Conservation (phyloP, 495 filamentous ascomycete genomes). For the Mytilinidion resinicola region DNA sequence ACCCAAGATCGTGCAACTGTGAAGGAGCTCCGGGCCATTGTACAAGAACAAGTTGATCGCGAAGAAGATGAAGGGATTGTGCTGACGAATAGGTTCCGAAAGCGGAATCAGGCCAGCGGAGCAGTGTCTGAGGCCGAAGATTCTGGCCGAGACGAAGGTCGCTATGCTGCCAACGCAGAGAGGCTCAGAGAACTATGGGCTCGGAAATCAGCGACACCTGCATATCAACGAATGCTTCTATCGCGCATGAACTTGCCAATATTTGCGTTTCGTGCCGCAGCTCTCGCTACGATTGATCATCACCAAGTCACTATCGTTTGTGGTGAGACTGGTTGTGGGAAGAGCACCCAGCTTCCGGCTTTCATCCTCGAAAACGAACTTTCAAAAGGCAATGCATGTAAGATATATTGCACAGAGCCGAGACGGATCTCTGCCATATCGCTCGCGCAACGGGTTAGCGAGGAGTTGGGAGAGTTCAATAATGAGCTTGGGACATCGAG, state of each 20-base stretch:
- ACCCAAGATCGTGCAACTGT: constrained; percentile 60
- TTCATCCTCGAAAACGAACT: constrained; percentile 88
- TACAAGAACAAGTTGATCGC: constrained; percentile 50
- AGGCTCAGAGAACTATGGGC: constrained; percentile 60
- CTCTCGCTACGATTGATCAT: constrained; percentile 62
- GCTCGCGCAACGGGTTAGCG: constrained; percentile 80
- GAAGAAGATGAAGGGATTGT: constrained; percentile 67
- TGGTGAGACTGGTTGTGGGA: constrained; percentile 94
- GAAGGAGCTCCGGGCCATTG: constrained; percentile 52
- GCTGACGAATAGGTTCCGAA: constrained; percentile 58
- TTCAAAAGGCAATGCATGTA: constrained; percentile 69
- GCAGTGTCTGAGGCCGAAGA: constrained; percentile 3
- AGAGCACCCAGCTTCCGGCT: constrained; percentile 92
- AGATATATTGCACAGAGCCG: constrained; percentile 94
- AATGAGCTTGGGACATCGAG: constrained; percentile 71
- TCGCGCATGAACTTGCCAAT: constrained; percentile 74
- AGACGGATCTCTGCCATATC: constrained; percentile 94
- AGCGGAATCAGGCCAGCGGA: constrained; percentile 50
- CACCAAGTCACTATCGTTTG: constrained; percentile 85
- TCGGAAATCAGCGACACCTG: constrained; percentile 56
- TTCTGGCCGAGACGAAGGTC: constrained; percentile 17
- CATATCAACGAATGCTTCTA: constrained; percentile 54
- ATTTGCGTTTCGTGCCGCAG: constrained; percentile 72
- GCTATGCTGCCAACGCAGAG: constrained; percentile 36
- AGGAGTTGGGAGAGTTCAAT: constrained; percentile 83